These are phyloP conservation scores for Colletotrichum musicola DNA, from an alignment of 2,329 filamentous ascomycete genomes.

Conservation along the genomic window DNA sequence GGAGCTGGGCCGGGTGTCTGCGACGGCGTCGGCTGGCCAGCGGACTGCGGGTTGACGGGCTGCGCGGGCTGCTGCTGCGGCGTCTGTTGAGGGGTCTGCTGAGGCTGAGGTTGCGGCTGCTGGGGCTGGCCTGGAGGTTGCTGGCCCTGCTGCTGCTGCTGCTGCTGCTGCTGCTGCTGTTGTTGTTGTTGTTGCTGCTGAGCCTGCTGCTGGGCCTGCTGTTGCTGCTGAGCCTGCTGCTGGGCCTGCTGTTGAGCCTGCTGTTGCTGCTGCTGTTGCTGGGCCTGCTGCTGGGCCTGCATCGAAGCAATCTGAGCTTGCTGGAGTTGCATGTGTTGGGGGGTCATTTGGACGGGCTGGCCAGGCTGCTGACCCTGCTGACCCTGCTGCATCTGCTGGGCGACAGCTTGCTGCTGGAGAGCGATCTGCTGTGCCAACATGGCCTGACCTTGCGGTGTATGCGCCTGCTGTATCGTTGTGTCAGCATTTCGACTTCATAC, in stretches of 20 bases:
- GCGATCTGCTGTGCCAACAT: constrained; percentile 63
- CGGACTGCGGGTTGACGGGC: constrained; percentile 39
- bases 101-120: constrained; percentile 52
- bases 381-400: constrained; percentile 53
- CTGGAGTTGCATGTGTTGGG: constrained; percentile 61
- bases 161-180: constrained; percentile 50
- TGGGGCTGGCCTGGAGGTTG: constrained; percentile 47
- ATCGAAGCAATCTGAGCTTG: constrained; percentile 55
- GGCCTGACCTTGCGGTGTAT: constrained; percentile 46
- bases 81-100: constrained; percentile 44
- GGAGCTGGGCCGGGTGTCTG: constrained; percentile 40
- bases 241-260: constrained; percentile 50
- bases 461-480: constrained; percentile 29
- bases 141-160: constrained; percentile 48
- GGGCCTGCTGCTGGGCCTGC: constrained; percentile 50
- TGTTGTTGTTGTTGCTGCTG: constrained; percentile 51
- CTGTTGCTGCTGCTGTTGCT: constrained; percentile 55
- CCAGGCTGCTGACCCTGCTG: constrained; percentile 58
- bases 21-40: constrained; percentile 40
- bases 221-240: constrained; percentile 50
- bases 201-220: constrained; percentile 51
- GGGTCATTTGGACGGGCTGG: constrained; percentile 62
- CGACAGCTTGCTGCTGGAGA: constrained; percentile 54
- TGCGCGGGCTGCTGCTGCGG: constrained; percentile 40
- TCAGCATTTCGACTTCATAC: constrained; percentile 3